Evolutionary conservation across 176 grass and related monocot species (phyloP).

Genomic region (Saccharum spontaneum): DNA sequence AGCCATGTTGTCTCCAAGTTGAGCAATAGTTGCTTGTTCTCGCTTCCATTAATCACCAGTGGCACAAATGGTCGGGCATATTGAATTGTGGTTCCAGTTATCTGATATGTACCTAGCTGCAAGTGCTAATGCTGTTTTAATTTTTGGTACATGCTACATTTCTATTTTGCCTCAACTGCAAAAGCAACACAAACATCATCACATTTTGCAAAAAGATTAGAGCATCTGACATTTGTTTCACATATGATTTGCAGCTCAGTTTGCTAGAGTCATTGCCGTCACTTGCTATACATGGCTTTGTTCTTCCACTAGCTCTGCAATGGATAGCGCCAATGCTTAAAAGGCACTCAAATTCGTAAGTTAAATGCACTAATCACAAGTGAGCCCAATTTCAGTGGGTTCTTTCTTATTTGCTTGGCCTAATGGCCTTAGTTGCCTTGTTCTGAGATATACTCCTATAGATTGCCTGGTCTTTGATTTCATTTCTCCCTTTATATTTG

Average conservation of each 20-base stretch:
- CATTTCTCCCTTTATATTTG: background rate
- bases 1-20: background rate
- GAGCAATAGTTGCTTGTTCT: background rate
- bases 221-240: conserved; percentile 12
- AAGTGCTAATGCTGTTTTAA: background rate
- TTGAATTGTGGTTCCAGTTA: background rate
- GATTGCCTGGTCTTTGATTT: conserved; percentile 1
- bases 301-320: conserved; percentile 80
- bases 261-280: conserved; percentile 81
- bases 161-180: background rate
- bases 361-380: conserved; percentile 27
- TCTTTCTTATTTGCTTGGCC: conserved; percentile 36
- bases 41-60: background rate
- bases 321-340: conserved; percentile 83
- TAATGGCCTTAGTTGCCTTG: conserved; percentile 4
- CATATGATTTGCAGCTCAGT: conserved; percentile 59
- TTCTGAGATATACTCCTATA: conserved; percentile 5
- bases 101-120: background rate
- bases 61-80: background rate
- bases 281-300: conserved; percentile 68
- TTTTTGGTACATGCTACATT: background rate
- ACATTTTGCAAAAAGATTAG: conserved; percentile 15
- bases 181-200: conserved; percentile 1
- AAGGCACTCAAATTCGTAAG: conserved; percentile 64
- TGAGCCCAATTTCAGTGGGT: conserved; percentile 6